Base-by-base conservation (phyloP, 176 grass and related monocot genomes). In the Rhynchospora breviuscula region DNA sequence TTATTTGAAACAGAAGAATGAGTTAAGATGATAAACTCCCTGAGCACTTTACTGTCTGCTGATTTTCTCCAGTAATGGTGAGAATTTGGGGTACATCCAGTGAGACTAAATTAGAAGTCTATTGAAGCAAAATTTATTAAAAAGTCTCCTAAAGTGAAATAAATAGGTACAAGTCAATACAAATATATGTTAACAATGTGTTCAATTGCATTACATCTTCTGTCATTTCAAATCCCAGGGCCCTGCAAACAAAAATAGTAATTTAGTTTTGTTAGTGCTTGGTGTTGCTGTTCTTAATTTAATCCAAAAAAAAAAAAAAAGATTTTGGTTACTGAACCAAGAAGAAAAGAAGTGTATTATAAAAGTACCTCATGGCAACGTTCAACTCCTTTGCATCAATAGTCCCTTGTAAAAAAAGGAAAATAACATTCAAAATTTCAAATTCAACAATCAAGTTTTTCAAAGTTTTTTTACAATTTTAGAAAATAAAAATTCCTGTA, bases 191-290 rank as follows among this genome's bases (percentile, higher is more conserved):
- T 10, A 54, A 33, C 0, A 54, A 10, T 47, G 6, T 57, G 80
- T 15, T 7, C 59, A 52, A 59, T 43, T 47, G 29, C 25, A 70
- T 70, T 88, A 97, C 94, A 88, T 97, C 85, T 12, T 85, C 85
- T 62, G 87, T 94, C 87, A 92, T 79, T 87, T 94, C 94, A 83
- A 97, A 94, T 33, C 94, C 94, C 83, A 97, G 14, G 10, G 94
- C 92, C 62, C 94, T 97, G 90, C 6, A 85, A 33, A 80, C 7
- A 64, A 35, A 19, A 59, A 60, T 21, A 1, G 18, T 47, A 52
- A 60, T 71, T 85, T 45, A 82, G 46, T 8, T 59, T 35, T 15
- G 6, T 49, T n/a, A 58, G 14, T 52, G 21, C 13, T 73, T 1
- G 51, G 14, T 75, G 2, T 10, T 12, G 2, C 10, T 54, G 54